A percentile compares a stretch with the other conserved stretches of the same genome.
Conservation (phyloP, 2,329 filamentous ascomycete genomes). For the Chrysoporthe deuterocubensis region DNA sequence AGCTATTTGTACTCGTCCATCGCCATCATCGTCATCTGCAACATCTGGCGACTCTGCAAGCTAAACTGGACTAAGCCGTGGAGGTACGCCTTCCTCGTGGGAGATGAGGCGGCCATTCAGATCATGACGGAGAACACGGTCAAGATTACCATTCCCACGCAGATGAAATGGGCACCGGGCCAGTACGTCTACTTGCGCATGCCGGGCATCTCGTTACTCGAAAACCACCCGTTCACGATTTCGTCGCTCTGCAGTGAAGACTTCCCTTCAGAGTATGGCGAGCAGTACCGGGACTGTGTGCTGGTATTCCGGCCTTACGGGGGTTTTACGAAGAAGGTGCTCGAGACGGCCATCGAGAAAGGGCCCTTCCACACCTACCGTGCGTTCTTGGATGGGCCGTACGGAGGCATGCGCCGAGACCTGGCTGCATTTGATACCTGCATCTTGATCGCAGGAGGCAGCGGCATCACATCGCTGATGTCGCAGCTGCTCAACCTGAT, state of each 20-base stretch:
- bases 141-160: constrained; percentile 92
- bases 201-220: constrained; percentile 86
- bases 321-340: constrained; percentile 84
- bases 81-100: constrained; percentile 79
- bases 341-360: constrained; percentile 81
- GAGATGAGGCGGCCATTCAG: constrained; percentile 88
- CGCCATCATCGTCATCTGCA: constrained; percentile 77
- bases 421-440: constrained; percentile 93
- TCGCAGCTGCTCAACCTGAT: constrained; percentile 92
- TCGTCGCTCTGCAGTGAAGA: constrained; percentile 91
- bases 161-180: constrained; percentile 89
- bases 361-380: constrained; percentile 91
- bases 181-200: constrained; percentile 95
- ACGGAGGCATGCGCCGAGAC: constrained; percentile 90
- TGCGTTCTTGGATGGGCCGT: constrained; percentile 91
- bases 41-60: constrained; percentile 76
- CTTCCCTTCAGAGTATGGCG: constrained; percentile 89
- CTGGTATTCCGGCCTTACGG: constrained; percentile 90
- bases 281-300: constrained; percentile 84
- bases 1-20: constrained; percentile 82
- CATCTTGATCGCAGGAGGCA: constrained; percentile 90
- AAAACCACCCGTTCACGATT: constrained; percentile 96
- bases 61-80: constrained; percentile 88
- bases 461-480: constrained; percentile 90
- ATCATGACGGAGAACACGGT: constrained; percentile 92